Evolutionary conservation across 83 land plant species (phyloP), one percentile per base, ranked within the genome.

Genomic region (Picea mariana): DNA sequence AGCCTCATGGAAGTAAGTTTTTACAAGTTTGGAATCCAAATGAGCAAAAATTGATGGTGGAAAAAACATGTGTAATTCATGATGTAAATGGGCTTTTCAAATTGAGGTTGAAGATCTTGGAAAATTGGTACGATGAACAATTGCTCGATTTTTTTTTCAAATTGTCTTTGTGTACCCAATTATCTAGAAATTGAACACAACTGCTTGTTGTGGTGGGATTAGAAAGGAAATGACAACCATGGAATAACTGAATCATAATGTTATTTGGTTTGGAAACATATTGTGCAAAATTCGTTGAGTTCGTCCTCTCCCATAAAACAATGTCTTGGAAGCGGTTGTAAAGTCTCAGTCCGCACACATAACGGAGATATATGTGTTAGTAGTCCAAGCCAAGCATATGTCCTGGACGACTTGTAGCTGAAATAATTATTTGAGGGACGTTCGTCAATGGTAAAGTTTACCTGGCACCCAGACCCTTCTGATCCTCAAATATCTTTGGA

Each of bases 131-230:
- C 79, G 81, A 86, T 1, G 0, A 27, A 16, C 6, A 67, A 0
- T 5, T 86, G 6, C 81, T 87, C 6, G 1, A n/a, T 9, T 4
- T 88, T 86, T 81, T 91, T 91, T 78, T 81, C 84, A 18, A 31
- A n/a, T 1, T 55, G 68, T 24, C 80, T 88, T 38, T 49, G 67
- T n/a, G 93, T 91, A 13, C 62, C 62, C 44, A 9, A 68, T 9
- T 55, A 75, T 86, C 89, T 87, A 15, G 60, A 65, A 2, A 17
- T 83, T 15, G 87, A 88, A 9, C 87, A 91, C 67, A 60, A 34
- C 34, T 34, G 34, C 34, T 34, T 34, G 34, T 34, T 34, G 34
- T 34, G 34, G 34, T 34, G 34, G 9, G 40, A 17, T 8, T 91
- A 89, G 91, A 84, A 83, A 66, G 64, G 34, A 34, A 34, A 34